Evolutionary conservation across 352 stramenopile genomes (phyloP).

Genomic region (Lagenidium sp.): DNA sequence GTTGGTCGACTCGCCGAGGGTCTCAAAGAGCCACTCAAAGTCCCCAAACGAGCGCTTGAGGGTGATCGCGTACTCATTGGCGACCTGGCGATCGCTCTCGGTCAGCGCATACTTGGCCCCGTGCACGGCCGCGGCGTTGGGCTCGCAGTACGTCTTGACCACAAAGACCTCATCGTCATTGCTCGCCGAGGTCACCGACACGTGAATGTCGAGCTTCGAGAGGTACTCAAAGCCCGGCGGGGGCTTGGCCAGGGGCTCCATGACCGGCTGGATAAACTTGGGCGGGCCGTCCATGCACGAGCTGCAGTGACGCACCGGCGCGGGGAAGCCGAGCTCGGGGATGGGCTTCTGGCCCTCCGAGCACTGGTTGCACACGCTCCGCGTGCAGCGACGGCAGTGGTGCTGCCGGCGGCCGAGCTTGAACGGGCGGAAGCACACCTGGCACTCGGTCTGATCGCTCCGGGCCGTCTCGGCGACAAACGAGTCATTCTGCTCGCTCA

Average conservation of each 20-base stretch:
- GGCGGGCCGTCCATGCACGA: slow-evolving; percentile 70
- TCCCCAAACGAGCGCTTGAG: slow-evolving; percentile 62
- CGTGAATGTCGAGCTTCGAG: slow-evolving; percentile 73
- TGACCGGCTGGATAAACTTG: slow-evolving; percentile 70
- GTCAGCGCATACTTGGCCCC: slow-evolving; percentile 36
- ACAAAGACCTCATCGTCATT: slow-evolving; percentile 52
- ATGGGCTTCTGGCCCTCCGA: slow-evolving; percentile 79
- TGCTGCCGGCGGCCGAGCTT: slow-evolving; percentile 77
- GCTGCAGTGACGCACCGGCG: slow-evolving; percentile 74
- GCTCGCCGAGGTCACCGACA: slow-evolving; percentile 34
- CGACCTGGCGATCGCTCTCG: slow-evolving; percentile 51
- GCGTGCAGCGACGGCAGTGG: slow-evolving; percentile 79
- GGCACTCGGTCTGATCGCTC: slow-evolving; percentile 80
- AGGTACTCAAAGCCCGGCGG: slow-evolving; percentile 80
- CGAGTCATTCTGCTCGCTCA: slow-evolving; percentile 25
- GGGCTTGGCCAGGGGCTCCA: slow-evolving; percentile 68
- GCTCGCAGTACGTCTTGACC: slow-evolving; percentile 77
- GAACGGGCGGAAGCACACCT: slow-evolving; percentile 84
- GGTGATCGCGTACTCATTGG: slow-evolving; percentile 75
- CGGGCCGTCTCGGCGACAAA: slow-evolving; percentile 69
- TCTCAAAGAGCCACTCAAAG: slow-evolving; percentile 77
- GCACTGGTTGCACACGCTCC: slow-evolving; percentile 79
- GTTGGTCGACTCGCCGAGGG: slow-evolving; percentile 71
- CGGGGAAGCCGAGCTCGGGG: slow-evolving; percentile 67
- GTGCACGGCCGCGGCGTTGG: slow-evolving; percentile 47